Evolutionary conservation across 2,329 filamentous ascomycete species (phyloP).

Genomic region (Cercospora sojina): DNA sequence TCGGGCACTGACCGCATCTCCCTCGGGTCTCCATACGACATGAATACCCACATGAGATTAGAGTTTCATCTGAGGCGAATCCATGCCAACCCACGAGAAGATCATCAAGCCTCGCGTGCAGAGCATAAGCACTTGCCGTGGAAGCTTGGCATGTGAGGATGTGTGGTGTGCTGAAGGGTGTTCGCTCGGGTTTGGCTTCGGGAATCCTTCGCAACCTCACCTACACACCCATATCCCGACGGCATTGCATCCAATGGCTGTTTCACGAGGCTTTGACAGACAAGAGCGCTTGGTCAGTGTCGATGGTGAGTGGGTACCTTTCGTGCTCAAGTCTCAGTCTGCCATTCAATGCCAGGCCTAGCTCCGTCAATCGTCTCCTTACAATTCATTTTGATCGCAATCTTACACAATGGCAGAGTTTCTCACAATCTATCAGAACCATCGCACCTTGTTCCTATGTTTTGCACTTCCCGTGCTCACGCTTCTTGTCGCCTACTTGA

Average conservation of each 20-base stretch:
- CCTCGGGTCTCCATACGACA: background rate
- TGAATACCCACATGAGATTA: background rate
- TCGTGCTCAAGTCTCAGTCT: background rate
- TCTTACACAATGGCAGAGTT: background rate
- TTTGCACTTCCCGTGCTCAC: background rate
- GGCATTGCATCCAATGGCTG: background rate
- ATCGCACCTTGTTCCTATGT: background rate
- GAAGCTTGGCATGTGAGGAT: background rate
- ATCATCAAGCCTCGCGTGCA: constrained; percentile 2
- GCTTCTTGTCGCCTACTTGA: background rate
- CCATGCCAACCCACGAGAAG: constrained; percentile 3
- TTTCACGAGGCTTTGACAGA: background rate
- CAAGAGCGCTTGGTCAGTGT: background rate
- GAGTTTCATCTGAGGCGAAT: background rate
- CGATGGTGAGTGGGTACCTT: background rate
- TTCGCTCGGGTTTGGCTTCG: constrained; percentile 1
- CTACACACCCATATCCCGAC: background rate
- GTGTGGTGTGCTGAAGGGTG: background rate
- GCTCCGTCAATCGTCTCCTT: background rate
- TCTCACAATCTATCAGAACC: background rate
- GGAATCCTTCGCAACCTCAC: constrained; percentile 7
- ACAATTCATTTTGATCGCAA: background rate
- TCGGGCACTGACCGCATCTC: background rate
- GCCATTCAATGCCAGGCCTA: background rate
- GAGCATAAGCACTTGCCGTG: background rate